Evolutionary conservation across 164 flowering plant genomes (phyloP).

Genomic region (Houttuynia cordata): DNA sequence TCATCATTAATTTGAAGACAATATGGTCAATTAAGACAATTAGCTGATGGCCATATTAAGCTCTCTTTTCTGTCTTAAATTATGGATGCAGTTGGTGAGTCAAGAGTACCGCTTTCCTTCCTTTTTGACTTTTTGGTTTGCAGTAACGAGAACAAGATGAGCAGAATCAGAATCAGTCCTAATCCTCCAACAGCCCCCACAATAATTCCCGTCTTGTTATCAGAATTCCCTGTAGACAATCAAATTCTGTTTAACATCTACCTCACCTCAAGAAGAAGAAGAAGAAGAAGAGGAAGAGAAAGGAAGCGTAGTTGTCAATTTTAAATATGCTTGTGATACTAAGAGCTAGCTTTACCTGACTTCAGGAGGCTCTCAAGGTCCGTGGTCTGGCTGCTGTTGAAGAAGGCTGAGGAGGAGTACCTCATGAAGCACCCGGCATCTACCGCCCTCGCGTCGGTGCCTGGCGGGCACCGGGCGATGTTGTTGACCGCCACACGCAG

Average conservation of each 20-base stretch:
- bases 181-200: constrained; percentile 36
- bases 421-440: constrained; percentile 57
- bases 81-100: too few relatives aligned
- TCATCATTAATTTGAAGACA: too few relatives aligned
- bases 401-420: constrained; percentile 37
- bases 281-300: neutral
- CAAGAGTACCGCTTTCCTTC: neutral
- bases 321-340: too few relatives aligned
- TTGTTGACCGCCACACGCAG: constrained; percentile 27
- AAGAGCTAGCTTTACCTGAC: constrained; percentile 14
- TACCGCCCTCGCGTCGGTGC: constrained; percentile 29
- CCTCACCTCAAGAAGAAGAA: too few relatives aligned
- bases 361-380: constrained; percentile 25
- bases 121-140: neutral
- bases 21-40: too few relatives aligned
- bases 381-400: constrained; percentile 26
- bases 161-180: constrained; percentile 14
- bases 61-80: too few relatives aligned
- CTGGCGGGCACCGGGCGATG: constrained; percentile 27
- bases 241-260: neutral
- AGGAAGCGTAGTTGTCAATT: neutral
- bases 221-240: neutral
- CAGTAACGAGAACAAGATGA: constrained; percentile 7
- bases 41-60: too few relatives aligned
- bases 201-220: constrained; percentile 16